phyloP scores from a whole-genome alignment of 2,329 filamentous ascomycete species.

The Penicillium sp. region DNA sequence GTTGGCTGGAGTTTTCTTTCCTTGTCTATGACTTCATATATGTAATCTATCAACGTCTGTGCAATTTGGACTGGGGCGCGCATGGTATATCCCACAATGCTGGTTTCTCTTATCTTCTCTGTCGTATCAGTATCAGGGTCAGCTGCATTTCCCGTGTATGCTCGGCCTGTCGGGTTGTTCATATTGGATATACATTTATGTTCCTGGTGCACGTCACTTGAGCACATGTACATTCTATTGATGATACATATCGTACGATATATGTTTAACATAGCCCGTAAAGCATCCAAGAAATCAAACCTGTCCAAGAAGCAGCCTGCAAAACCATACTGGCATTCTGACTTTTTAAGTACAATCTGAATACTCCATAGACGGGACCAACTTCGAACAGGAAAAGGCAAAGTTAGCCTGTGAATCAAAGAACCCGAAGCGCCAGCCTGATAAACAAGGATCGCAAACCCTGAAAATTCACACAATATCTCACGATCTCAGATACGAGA shows the following conservation, averaged over 20 bases:
- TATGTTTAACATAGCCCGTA: background rate
- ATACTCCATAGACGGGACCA: background rate
- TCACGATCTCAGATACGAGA: conserved; percentile 38
- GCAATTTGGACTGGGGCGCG: background rate
- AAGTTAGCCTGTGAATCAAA: background rate
- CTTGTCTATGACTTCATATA: conserved; percentile 20
- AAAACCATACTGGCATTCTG: too few species aligned
- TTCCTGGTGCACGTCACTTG: background rate
- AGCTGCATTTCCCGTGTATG: background rate
- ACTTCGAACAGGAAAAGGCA: background rate
- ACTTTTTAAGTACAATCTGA: background rate
- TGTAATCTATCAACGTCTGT: conserved; percentile 20
- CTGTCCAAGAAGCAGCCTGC: too few species aligned
- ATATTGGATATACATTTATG: background rate
- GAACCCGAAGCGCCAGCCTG: background rate
- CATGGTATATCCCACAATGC: background rate
- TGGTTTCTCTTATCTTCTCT: background rate
- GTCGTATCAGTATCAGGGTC: background rate
- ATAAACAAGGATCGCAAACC: background rate
- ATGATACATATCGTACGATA: background rate
- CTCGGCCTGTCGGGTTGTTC: background rate
- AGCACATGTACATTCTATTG: background rate
- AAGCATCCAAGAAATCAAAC: background rate
- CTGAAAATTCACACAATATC: background rate
- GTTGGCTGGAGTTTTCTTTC: conserved; percentile 14